Percentiles rank a stretch among this genome's conserved stretches.
phyloP scores from a whole-genome alignment of 306 rosid genomes.

The Phaseolus lunatus region DNA sequence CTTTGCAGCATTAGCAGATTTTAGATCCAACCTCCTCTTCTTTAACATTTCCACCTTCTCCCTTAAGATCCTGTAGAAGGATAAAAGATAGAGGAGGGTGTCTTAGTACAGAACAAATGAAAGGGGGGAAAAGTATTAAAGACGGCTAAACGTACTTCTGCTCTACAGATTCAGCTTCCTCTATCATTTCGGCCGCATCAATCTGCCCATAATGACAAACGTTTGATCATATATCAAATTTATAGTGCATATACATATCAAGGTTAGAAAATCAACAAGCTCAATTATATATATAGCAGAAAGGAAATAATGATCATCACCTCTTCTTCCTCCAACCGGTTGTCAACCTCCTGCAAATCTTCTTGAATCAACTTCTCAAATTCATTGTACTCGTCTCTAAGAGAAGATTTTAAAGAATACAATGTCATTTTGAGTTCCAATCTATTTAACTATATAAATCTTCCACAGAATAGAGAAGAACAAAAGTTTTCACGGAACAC shows the following conservation, averaged over 20 bases:
- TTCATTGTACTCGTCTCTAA: slow-evolving; percentile 94
- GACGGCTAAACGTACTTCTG: slow-evolving; percentile 63
- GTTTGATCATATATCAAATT: slow-evolving; percentile 31
- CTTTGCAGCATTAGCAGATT: slow-evolving; percentile 63
- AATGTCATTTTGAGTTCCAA: slow-evolving; percentile 35
- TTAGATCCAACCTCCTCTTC: slow-evolving; percentile 72
- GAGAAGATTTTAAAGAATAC: slow-evolving; percentile 46
- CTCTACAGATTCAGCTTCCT: slow-evolving; percentile 88
- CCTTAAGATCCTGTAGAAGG: slow-evolving; percentile 57
- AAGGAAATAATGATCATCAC: slow-evolving; percentile 50
- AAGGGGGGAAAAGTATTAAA: background rate
- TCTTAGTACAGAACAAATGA: slow-evolving; percentile 23
- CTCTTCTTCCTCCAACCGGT: slow-evolving; percentile 98
- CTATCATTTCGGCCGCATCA: slow-evolving; percentile 90
- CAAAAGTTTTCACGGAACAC: background rate
- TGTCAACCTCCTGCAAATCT: slow-evolving; percentile 87
- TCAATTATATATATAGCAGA: slow-evolving; percentile 23
- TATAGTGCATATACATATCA: slow-evolving; percentile 13
- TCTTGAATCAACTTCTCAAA: slow-evolving; percentile 95
- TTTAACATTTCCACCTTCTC: slow-evolving; percentile 79
- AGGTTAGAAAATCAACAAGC: background rate
- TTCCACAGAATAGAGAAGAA: slow-evolving; percentile 10
- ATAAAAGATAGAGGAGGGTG: background rate
- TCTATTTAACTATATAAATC: slow-evolving; percentile 20
- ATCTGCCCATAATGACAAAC: slow-evolving; percentile 56